Evolutionary conservation across 306 rosid species (phyloP).

Genomic region (Purshia tridentata): DNA sequence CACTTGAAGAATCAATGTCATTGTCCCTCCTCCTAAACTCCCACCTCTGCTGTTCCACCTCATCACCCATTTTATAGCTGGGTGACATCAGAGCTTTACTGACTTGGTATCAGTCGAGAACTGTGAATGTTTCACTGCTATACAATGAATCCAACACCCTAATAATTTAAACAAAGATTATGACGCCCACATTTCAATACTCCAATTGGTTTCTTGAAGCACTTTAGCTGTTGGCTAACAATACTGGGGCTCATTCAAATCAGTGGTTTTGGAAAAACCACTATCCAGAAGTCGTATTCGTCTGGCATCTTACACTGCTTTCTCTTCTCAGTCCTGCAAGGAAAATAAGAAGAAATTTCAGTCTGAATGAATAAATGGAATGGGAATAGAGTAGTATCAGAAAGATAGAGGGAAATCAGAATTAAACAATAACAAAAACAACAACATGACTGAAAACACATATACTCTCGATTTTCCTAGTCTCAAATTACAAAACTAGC

Average conservation of each 20-base stretch:
- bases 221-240: background rate
- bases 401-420: background rate
- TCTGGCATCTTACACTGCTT: slow-evolving; percentile 3
- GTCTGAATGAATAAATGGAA: slow-evolving; percentile 14
- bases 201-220: background rate
- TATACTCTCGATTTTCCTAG: background rate
- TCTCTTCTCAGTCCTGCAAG: slow-evolving; percentile 16
- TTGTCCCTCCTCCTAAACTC: slow-evolving; percentile 31
- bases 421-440: background rate
- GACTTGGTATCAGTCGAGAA: background rate
- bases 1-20: slow-evolving; percentile 16
- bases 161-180: background rate
- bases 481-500: background rate
- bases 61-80: slow-evolving; percentile 15
- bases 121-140: background rate
- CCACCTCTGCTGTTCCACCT: slow-evolving; percentile 17
- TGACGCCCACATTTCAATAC: background rate
- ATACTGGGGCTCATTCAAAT: background rate
- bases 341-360: slow-evolving; percentile 12
- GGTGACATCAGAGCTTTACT: slow-evolving; percentile 10
- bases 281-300: background rate
- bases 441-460: background rate
- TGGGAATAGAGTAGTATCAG: background rate
- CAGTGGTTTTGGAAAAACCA: background rate
- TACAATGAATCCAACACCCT: slow-evolving; percentile 4